Evolutionary conservation across 208 protist genomes (phyloP).

Genomic region (Acanthamoeba quina): DNA sequence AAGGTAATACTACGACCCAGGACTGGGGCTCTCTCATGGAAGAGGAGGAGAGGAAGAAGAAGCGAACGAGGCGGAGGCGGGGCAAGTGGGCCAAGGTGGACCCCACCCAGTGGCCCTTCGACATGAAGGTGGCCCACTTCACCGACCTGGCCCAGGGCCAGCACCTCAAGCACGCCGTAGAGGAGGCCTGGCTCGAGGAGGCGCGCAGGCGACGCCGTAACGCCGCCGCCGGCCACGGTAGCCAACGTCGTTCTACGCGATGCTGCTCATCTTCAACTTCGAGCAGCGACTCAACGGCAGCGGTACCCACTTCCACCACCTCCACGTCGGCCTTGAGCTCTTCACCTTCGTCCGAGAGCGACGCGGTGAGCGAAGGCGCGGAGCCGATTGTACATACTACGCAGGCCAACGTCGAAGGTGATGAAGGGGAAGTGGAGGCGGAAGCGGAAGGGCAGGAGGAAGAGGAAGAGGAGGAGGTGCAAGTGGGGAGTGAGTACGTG

Average conservation of each 20-base stretch:
- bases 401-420: too few relatives aligned
- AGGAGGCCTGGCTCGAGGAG: neutral
- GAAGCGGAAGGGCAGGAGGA: too few relatives aligned
- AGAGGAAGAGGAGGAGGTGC: neutral
- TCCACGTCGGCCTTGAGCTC: too few relatives aligned
- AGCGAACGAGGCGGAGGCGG: neutral
- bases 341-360: too few relatives aligned
- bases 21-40: slow-evolving; percentile 23
- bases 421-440: too few relatives aligned
- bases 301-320: too few relatives aligned
- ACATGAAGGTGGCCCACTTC: slow-evolving; percentile 33
- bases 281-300: neutral
- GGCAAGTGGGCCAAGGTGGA: slow-evolving; percentile 7
- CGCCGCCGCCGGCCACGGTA: neutral
- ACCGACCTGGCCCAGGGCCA: neutral
- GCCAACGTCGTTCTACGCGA: neutral
- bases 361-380: too few relatives aligned
- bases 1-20: neutral
- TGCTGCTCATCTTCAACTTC: neutral
- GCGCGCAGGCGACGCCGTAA: neutral
- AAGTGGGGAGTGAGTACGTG: neutral
- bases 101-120: slow-evolving; percentile 26
- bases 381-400: too few relatives aligned
- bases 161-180: neutral
- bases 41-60: neutral